phyloP scores from a whole-genome alignment of 1,284 basidiomycete genomes.

The Leccinum solheimii region DNA sequence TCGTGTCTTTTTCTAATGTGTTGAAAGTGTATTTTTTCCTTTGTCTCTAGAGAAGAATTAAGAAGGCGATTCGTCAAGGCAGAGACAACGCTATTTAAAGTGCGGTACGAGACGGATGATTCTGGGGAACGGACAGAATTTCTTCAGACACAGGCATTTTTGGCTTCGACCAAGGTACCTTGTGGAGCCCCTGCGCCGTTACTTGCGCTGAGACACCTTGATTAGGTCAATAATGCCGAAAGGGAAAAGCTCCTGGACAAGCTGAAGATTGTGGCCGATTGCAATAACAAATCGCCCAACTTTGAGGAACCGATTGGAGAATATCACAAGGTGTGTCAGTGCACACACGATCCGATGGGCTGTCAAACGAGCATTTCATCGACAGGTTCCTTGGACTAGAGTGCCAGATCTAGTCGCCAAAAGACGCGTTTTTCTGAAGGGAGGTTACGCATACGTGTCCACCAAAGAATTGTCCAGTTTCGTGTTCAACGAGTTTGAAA shows the following conservation, averaged over 20 bases:
- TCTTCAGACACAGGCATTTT: conserved; percentile 61
- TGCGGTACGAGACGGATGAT: conserved; percentile 80
- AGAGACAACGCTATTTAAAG: conserved; percentile 82
- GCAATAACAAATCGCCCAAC: conserved; percentile 2
- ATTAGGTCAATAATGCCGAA: conserved; percentile 63
- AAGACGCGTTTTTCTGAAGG: conserved; percentile 78
- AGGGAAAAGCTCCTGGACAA: conserved; percentile 52
- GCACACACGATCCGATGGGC: background rate
- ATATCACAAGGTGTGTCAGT: conserved; percentile 65
- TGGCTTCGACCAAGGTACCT: conserved; percentile 69
- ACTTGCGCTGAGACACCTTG: conserved; percentile 6
- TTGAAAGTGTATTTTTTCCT: background rate
- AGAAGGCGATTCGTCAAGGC: conserved; percentile 88
- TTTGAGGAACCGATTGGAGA: conserved; percentile 21
- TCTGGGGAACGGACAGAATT: conserved; percentile 67
- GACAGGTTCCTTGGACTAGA: conserved; percentile 78
- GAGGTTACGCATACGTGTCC: conserved; percentile 91
- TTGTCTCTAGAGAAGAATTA: conserved; percentile 76
- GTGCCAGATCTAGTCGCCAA: conserved; percentile 92
- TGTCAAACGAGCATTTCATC: background rate
- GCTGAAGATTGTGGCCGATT: conserved; percentile 43
- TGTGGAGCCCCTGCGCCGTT: background rate
- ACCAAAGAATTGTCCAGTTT: conserved; percentile 82
- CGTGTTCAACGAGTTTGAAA: conserved; percentile 86
- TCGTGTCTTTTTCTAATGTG: background rate